These are phyloP conservation scores for Zymoseptoria tritici DNA, from an alignment of 2,329 filamentous ascomycete genomes.

Conservation along the genomic window DNA sequence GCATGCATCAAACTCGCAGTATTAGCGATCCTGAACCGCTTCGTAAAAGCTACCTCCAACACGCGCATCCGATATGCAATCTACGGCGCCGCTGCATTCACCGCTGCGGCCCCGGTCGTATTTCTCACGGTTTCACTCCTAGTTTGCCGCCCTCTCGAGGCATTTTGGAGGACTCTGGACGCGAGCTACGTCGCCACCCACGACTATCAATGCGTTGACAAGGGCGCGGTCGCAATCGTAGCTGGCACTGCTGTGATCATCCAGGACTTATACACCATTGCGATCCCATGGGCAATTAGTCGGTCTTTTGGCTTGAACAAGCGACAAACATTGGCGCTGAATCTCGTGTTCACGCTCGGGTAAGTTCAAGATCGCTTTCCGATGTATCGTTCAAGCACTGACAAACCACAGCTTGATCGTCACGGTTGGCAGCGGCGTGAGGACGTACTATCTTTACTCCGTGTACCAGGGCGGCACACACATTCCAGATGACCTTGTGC, in stretches of 20 bases:
- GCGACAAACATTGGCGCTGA: constrained; percentile 38
- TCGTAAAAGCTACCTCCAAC: not conserved
- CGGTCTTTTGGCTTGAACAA: constrained; percentile 37
- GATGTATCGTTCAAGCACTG: too few relatives aligned
- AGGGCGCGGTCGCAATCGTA: constrained; percentile 32
- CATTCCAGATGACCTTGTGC: not conserved
- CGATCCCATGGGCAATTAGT: constrained; percentile 38
- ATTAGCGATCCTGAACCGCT: not conserved
- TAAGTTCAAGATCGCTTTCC: too few relatives aligned
- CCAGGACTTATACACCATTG: constrained; percentile 36
- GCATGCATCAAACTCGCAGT: not conserved
- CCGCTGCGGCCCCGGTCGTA: not conserved
- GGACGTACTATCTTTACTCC: constrained; percentile 29
- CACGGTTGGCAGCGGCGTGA: constrained; percentile 25
- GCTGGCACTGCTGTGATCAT: constrained; percentile 34
- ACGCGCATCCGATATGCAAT: not conserved
- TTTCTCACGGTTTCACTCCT: not conserved
- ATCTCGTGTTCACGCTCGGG: constrained; percentile 32
- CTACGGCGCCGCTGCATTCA: not conserved
- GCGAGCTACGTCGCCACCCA: constrained; percentile 28
- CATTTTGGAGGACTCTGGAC: not conserved
- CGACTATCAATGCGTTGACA: constrained; percentile 39
- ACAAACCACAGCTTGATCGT: too few relatives aligned
- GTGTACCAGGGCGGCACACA: not conserved
- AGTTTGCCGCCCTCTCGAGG: not conserved